Base-by-base conservation (phyloP, 73 alveolate species). In the Paraurostyla sp. region DNA sequence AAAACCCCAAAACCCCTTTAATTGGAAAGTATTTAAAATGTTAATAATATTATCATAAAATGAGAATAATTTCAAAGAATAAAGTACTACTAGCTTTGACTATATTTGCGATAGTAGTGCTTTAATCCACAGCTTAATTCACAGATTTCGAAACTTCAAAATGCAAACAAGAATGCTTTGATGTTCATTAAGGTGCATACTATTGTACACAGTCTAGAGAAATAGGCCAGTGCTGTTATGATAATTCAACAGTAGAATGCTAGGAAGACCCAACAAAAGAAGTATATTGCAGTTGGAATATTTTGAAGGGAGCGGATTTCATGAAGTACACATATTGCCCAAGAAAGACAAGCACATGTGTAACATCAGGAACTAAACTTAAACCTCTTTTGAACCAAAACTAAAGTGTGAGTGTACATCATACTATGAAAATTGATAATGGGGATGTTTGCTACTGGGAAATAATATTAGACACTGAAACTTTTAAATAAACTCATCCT, bases 1-100 rank as follows among this genome's bases (percentile, higher is more conserved):
- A n/a, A n/a, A 52, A 52, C 69, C 69, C 69, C 69, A 52, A 52
- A 52, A 52, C 69, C 69, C 69, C 69, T 18, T 4, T 18, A 52
- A 18, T 4, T 52, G 33, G 23, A 9, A 52, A 52, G 22, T 13
- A 52, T 9, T 13, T 6, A 35, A 52, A 52, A 52, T 52, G 23
- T 52, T 52, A 52, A 52, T 52, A 52, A 52, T 52, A 52, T 52
- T 52, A 18, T 18, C 13, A 52, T 52, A 52, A 52, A 52, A 52
- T 52, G 69, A 52, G 69, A 52, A 52, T 52, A 52, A 52, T 52
- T 35, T 6, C 69, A 18, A 52, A 13, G 69, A 52, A 52, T 13
- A 45, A 45, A n/a, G n/a, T n/a, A n/a, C n/a, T n/a, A n/a, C n/a
- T n/a, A n/a, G n/a, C n/a, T 45, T 13, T 45, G 9, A 13, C 57